These are phyloP conservation scores for Cutaneotrichosporon dermatis DNA, from an alignment of 1,284 basidiomycete genomes.

Conservation along the genomic window DNA sequence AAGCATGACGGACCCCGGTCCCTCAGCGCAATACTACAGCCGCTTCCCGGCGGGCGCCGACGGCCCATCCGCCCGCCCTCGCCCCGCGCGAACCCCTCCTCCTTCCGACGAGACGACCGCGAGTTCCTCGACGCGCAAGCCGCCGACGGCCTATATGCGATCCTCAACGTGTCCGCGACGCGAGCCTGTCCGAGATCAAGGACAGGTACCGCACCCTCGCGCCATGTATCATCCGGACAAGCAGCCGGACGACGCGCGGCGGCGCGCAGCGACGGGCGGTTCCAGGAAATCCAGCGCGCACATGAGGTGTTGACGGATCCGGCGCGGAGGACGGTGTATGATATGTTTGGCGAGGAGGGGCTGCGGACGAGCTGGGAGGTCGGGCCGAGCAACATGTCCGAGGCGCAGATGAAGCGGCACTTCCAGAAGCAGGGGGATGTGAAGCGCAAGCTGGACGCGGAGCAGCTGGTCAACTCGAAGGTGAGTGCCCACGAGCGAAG, in stretches of 20 bases:
- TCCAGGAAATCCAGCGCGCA: constrained; percentile 44
- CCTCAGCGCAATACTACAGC: constrained; percentile 38
- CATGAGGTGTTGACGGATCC: constrained; percentile 51
- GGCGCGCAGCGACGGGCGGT: constrained; percentile 35
- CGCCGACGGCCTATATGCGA: constrained; percentile 33
- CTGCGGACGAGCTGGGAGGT: constrained; percentile 52
- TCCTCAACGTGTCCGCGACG: constrained; percentile 44
- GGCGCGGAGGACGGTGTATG: constrained; percentile 53
- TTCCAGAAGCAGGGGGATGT: constrained; percentile 49
- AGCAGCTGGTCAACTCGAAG: constrained; percentile 53
- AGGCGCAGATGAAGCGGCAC: constrained; percentile 47
- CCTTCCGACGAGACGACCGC: background rate
- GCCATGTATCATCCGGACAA: constrained; percentile 55
- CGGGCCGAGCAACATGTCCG: constrained; percentile 48
- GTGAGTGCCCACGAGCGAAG: background rate
- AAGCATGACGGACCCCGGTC: constrained; percentile 38
- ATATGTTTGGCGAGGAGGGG: constrained; percentile 55
- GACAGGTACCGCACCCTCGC: constrained; percentile 44
- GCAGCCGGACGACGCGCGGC: constrained; percentile 46
- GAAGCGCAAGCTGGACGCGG: constrained; percentile 50
- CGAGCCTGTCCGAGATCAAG: constrained; percentile 37
- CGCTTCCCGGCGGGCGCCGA: constrained; percentile 33
- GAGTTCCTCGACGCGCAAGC: constrained; percentile 14
- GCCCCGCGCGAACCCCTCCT: constrained; percentile 30
- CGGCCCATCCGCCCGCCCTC: constrained; percentile 34